Evolutionary conservation across 2,329 filamentous ascomycete species (phyloP), one percentile per base, ranked within the genome.

Genomic region (Botryotinia convoluta): DNA sequence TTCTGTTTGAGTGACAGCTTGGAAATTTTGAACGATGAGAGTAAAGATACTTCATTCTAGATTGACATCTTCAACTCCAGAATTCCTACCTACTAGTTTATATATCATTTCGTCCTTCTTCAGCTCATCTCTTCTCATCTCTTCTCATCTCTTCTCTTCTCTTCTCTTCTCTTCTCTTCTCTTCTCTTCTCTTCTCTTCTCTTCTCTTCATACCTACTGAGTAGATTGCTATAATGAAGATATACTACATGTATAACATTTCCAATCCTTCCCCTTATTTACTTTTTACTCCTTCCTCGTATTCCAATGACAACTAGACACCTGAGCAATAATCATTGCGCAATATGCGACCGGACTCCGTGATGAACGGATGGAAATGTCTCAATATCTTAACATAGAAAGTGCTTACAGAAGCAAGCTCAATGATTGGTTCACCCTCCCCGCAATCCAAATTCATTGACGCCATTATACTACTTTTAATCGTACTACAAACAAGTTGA

Each of bases 361-460:
- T 35, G 16, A 44, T 44, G 12, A 12, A 44, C 42, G 42, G 42
- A 44, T 44, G 42, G 42, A 44, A 48, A 51, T 26, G 48, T 51
- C 26, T 51, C 48, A 26, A 54, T 14, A 20, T 63, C 61, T 29
- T 1, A 44, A 63, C 61, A 63, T 32, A 44, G 61, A 61, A 62
- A 48, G 29, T 72, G 62, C 54, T 71, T 63, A 71, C 69, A 42
- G 65, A 74, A 70, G 2, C 71, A n/a, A 71, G 54, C 16, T 37
- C 54, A 9, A 48, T 68, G 64, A 74, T 74, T 74, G 67, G 71
- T 45, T 68, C 35, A 29, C 20, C 4, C 35, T 51, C 62, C 42
- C 70, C 74, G 71, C 72, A 72, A 73, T 72, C 29, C 48, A 12
- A 18, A 35, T 39, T n/a, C 35, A 67, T 68, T 61, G 62, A 68